Conservation (phyloP, 2,329 filamentous ascomycete species). For the Pseudogymnoascus sp. region DNA sequence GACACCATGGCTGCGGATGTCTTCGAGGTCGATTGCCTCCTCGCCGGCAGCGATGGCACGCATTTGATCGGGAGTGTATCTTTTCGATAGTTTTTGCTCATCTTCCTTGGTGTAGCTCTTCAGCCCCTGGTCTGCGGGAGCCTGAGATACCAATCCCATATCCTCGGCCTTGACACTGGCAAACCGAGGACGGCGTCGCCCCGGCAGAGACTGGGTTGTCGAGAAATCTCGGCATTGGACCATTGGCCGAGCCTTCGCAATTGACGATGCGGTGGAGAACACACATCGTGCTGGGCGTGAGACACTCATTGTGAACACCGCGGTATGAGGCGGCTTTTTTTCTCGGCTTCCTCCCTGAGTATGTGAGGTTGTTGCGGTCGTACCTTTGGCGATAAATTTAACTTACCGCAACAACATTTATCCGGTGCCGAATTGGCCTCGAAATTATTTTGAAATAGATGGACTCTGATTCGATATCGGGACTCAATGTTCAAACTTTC, state of each 20-base stretch:
- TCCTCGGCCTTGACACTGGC: constrained; percentile 33
- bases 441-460: constrained; percentile 11
- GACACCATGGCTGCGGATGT: constrained; percentile 66
- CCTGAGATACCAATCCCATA: constrained; percentile 23
- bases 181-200: constrained; percentile 34
- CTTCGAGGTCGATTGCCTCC: constrained; percentile 62
- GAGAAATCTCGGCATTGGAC: constrained; percentile 43
- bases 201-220: constrained; percentile 32
- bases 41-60: constrained; percentile 77
- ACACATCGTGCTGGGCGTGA: constrained; percentile 42
- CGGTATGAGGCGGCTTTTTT: constrained; percentile 4
- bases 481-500: constrained; percentile 2
- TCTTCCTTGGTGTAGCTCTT: constrained; percentile 62
- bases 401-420: not conserved
- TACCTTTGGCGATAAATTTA: constrained; percentile 10
- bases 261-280: constrained; percentile 39
- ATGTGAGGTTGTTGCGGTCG: not conserved
- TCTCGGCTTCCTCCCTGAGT: constrained; percentile 5
- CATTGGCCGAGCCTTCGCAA: constrained; percentile 33
- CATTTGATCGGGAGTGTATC: constrained; percentile 76
- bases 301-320: constrained; percentile 37
- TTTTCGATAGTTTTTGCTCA: constrained; percentile 51
- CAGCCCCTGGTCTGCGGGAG: constrained; percentile 39
- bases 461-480: not conserved
- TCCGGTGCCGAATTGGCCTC: constrained; percentile 3